Evolutionary conservation across 768 basidiomycete species (phyloP).

Genomic region (Tricholoma hemisulphureum): DNA sequence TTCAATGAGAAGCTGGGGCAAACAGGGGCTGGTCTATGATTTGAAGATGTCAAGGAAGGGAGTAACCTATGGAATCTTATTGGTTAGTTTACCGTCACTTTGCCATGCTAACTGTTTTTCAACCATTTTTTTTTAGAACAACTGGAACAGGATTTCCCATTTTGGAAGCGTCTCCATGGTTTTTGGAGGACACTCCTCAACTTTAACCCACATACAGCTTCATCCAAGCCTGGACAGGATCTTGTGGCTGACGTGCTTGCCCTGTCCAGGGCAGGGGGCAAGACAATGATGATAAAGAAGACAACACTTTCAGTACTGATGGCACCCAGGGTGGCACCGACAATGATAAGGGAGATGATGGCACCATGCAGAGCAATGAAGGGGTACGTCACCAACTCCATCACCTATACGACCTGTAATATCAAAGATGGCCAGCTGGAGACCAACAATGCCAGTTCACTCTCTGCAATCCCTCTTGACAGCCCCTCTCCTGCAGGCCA

Average conservation of each 20-base stretch:
- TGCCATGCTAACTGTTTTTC: not conserved
- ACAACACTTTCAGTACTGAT: not conserved
- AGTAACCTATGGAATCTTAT: not conserved
- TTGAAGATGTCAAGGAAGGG: not conserved
- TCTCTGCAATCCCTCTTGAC: not conserved
- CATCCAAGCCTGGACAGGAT: slow-evolving; percentile 9
- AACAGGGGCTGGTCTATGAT: not conserved
- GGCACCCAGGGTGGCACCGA: too few relatives aligned
- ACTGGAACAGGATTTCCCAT: not conserved
- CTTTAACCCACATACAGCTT: slow-evolving; percentile 7
- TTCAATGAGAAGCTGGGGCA: not conserved
- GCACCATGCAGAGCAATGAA: not conserved
- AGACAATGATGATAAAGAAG: not conserved
- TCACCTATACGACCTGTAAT: not conserved
- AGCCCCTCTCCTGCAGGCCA: not conserved
- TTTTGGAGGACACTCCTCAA: slow-evolving; percentile 8
- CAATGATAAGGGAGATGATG: not conserved
- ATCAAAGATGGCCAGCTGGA: not conserved
- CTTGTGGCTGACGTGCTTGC: not conserved
- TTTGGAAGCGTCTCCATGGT: not conserved
- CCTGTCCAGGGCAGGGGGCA: not conserved
- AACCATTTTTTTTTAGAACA: not conserved
- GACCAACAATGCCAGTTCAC: not conserved
- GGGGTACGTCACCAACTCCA: not conserved
- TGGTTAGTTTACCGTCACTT: not conserved